Evolutionary conservation across 768 basidiomycete species (phyloP), one percentile per base, ranked within the genome.

Genomic region (Tylopilus vinaceipallidus): DNA sequence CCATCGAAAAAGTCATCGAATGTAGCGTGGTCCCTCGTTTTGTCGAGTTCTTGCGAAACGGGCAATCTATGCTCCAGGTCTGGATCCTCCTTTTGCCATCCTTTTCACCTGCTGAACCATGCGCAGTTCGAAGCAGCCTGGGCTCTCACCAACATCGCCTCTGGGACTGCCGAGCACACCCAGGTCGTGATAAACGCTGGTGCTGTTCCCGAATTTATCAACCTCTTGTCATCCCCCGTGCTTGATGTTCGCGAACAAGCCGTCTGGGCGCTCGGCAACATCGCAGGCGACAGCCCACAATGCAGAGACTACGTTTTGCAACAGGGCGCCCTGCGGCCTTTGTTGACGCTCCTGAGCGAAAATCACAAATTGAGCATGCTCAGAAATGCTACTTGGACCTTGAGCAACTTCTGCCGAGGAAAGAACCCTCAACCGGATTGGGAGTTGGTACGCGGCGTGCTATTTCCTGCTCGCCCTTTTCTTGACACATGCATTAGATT

Each of bases 341-440:
- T 99, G 49, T 74, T 98, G 54, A 83, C 86, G 27, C 77, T 94
- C 32, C 70, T 95, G 55, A 95, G 88, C 73, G 95, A 99, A 71
- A 88, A 98, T 62, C 94, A 98, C 80, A 99, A 99, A 73, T 77
- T 98, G 57, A 95, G 92, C 66, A 99, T 99, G 95, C 84, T 98
- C 52, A 76, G 90, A 63, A 98, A 99, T 68, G 97, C 97, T 17
- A 99, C 97, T 17, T 99, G 97, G 97, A 98, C 97, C 13, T 73
- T 99, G 69, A 94, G 91, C 78, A 99, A 99, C 78, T 98, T 99
- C 72, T 99, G 97, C 73, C 79, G 97, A 58, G 97, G 97, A 59
- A 98, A 98, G 75, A 84, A 87, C 48, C 97, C 97, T 55, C 97
- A 98, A 68, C 97, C 97, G 20, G 90, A 92, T 62, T 99, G 97